phyloP scores from a whole-genome alignment of 805 yeast species.

The Wickerhamiella dianesei region DNA sequence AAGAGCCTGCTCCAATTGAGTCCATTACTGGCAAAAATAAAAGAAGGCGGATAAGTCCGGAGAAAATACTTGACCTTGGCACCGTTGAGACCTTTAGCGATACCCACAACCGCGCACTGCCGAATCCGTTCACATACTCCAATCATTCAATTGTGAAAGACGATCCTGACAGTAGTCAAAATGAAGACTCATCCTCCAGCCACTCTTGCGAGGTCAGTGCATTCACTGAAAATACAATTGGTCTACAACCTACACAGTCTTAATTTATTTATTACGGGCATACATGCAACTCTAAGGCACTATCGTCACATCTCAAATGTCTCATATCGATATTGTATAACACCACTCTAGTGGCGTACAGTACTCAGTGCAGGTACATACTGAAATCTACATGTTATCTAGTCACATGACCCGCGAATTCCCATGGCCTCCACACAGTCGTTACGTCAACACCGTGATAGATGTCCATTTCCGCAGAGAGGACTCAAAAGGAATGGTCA shows the following conservation, averaged over 20 bases:
- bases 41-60: background rate
- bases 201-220: background rate
- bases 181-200: background rate
- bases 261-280: background rate
- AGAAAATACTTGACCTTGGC: background rate
- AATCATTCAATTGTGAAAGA: background rate
- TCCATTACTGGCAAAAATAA: constrained; percentile 2
- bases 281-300: background rate
- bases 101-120: background rate
- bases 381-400: no score
- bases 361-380: no score
- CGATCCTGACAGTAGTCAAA: background rate
- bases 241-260: background rate
- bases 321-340: no score
- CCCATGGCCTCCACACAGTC: no score
- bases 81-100: background rate
- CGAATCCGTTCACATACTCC: background rate
- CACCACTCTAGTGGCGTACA: no score
- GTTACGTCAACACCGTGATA: no score
- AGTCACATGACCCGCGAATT: no score
- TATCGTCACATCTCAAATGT: no score
- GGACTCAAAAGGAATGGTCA: background rate
- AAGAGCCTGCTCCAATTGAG: constrained; percentile 1
- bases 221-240: background rate
- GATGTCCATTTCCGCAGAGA: no score